These are phyloP conservation scores for Spinacia oleracea DNA, from an alignment of 179 eudicot species.

Conservation along the genomic window DNA sequence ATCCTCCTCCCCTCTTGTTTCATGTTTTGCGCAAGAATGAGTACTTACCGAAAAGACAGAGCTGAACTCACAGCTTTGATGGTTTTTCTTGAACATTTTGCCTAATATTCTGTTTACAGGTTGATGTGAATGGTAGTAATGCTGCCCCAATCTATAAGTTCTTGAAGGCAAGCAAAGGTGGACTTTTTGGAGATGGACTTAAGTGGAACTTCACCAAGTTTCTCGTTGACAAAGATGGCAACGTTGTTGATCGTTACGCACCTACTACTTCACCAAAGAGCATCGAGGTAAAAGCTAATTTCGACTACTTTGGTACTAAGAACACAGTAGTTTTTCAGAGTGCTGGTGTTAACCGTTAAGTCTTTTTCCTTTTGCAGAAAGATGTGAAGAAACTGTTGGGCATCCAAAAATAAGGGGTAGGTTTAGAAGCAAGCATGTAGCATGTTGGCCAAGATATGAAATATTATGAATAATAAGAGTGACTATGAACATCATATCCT, in stretches of 20 bases:
- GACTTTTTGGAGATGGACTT: constrained; percentile 70
- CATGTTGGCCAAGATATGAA: constrained; percentile 19
- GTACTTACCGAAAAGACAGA: no score
- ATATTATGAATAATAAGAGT: constrained; percentile 22
- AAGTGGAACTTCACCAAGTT: constrained; percentile 96
- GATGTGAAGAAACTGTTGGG: constrained; percentile 62
- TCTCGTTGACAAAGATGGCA: constrained; percentile 75
- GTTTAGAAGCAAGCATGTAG: background rate
- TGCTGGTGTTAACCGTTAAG: background rate
- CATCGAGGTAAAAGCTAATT: constrained; percentile 61
- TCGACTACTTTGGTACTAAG: background rate
- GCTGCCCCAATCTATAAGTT: constrained; percentile 79
- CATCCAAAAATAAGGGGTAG: constrained; percentile 22
- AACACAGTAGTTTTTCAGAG: background rate
- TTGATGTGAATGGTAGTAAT: constrained; percentile 76
- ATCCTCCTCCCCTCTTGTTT: no score
- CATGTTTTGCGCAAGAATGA: no score
- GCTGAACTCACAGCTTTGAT: no score
- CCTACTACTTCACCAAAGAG: constrained; percentile 88
- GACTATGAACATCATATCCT: background rate
- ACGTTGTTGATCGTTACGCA: constrained; percentile 83
- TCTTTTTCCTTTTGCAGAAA: constrained; percentile 44
- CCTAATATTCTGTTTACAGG: constrained; percentile 34
- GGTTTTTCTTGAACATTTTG: background rate
- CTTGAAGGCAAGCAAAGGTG: constrained; percentile 78